Conservation (phyloP, 129 eudicot genomes). For the Deinandra increscens region DNA sequence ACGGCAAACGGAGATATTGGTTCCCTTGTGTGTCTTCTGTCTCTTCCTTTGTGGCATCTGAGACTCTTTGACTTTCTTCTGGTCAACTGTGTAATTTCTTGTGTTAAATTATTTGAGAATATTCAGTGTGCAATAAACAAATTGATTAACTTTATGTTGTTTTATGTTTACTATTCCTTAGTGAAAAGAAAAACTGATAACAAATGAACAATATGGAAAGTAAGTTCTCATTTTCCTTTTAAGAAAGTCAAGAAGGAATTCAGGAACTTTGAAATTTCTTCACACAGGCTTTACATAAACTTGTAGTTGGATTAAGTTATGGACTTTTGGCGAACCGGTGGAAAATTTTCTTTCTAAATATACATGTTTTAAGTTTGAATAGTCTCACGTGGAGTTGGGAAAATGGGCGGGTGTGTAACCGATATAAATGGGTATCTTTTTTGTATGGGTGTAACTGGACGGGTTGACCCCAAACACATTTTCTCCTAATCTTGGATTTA, state of each 20-base stretch:
- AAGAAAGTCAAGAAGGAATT: neutral
- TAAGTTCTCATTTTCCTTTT: neutral
- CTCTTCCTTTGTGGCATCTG: slow-evolving; percentile 69
- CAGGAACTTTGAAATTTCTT: neutral
- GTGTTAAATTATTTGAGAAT: slow-evolving; percentile 15
- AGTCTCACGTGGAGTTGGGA: neutral
- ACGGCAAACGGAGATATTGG: slow-evolving; percentile 82
- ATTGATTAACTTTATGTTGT: neutral
- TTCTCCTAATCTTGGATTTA: too few species aligned
- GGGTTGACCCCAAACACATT: too few species aligned
- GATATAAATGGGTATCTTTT: neutral
- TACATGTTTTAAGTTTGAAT: too few species aligned
- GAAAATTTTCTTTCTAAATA: neutral
- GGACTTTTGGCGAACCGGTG: neutral
- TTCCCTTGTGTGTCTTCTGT: slow-evolving; percentile 93
- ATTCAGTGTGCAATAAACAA: neutral
- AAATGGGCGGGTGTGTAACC: neutral
- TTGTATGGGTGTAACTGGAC: neutral
- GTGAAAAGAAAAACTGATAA: neutral
- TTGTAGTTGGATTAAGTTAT: neutral
- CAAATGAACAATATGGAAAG: neutral
- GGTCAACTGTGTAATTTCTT: slow-evolving; percentile 20
- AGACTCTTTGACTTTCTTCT: slow-evolving; percentile 32
- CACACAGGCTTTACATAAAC: neutral
- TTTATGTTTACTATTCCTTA: neutral